Conservation (phyloP, 306 rosid genomes). For the Senna siamea region DNA sequence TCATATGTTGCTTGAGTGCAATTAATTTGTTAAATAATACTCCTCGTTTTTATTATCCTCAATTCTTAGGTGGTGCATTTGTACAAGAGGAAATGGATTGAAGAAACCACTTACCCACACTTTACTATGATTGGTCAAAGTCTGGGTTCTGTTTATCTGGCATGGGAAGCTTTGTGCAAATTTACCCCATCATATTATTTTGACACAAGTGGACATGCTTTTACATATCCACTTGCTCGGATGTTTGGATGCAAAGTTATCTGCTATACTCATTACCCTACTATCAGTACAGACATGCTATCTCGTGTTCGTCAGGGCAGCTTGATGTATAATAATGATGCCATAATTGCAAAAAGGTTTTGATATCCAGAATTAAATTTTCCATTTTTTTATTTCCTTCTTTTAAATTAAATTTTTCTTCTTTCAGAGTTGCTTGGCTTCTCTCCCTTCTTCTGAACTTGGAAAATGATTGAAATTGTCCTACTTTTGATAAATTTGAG, state of each 20-base stretch:
- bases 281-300: slow-evolving; percentile 95
- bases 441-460: not conserved
- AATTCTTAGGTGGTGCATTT: slow-evolving; percentile 79
- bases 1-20: not conserved
- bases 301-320: slow-evolving; percentile 82
- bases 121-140: slow-evolving; percentile 96
- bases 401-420: not conserved
- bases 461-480: slow-evolving; percentile 16
- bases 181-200: slow-evolving; percentile 75
- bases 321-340: slow-evolving; percentile 79
- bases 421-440: slow-evolving; percentile 2
- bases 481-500: slow-evolving; percentile 12
- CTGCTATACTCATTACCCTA: slow-evolving; percentile 92
- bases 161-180: slow-evolving; percentile 88
- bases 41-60: slow-evolving; percentile 19
- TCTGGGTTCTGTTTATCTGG: slow-evolving; percentile 80
- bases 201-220: slow-evolving; percentile 93
- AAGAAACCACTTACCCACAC: slow-evolving; percentile 83
- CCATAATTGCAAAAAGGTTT: slow-evolving; percentile 68
- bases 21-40: slow-evolving; percentile 5
- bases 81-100: slow-evolving; percentile 84
- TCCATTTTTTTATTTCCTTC: slow-evolving; percentile 5
- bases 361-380: slow-evolving; percentile 25
- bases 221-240: slow-evolving; percentile 90
- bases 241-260: slow-evolving; percentile 86